Evolutionary conservation across 495 filamentous ascomycete genomes (phyloP), one percentile per base, ranked within the genome.

Genomic region (Saxophila tyrrhenica): DNA sequence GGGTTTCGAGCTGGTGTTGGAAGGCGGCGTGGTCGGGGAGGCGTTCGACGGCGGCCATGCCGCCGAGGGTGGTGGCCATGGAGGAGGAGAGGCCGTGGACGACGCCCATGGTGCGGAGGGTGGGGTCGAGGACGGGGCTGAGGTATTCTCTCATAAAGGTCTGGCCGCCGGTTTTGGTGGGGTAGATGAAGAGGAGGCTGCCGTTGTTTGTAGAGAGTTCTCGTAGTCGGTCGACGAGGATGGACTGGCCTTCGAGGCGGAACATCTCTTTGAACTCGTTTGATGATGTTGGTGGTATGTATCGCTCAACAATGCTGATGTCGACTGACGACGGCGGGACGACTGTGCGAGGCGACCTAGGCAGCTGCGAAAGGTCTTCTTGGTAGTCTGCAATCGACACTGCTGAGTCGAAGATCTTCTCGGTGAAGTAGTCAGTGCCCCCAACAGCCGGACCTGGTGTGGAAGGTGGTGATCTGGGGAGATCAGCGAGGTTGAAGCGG

Each of bases 281-380:
- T 2, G 61, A 54, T 5, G 79, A 78, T 1, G 78, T 72, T 15
- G 84, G 84, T 47, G 84, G 84, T 5, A 87, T 80, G 64, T 82
- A 87, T 5, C 84, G 80, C 64, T 87, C 84, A 8, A 87, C 70
- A 13, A 86, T 69, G 1, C 83, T 81, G 42, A 85, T 69, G 50
- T 84, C 75, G 22, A 86, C 73, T 41, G 74, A 84, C 43, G 72
- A 73, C 5, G 83, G 83, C 0, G 81, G 76, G 3, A 86, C 80
- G 51, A 85, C 74, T 7, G 80, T 79, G 58, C 78, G 73, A 8
- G 81, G 81, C 19, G 73, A 74, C 23, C 67, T 56, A 24, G 62
- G 62, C 0, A 65, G 32, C 23, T 58, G 49, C 21, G 61, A 67
- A 11, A 53, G 54, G 39, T 66, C 72, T 15, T 73, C 73, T 17